Evolutionary conservation across 148 eudicot genomes (phyloP).

Genomic region (Oxyria digyna): DNA sequence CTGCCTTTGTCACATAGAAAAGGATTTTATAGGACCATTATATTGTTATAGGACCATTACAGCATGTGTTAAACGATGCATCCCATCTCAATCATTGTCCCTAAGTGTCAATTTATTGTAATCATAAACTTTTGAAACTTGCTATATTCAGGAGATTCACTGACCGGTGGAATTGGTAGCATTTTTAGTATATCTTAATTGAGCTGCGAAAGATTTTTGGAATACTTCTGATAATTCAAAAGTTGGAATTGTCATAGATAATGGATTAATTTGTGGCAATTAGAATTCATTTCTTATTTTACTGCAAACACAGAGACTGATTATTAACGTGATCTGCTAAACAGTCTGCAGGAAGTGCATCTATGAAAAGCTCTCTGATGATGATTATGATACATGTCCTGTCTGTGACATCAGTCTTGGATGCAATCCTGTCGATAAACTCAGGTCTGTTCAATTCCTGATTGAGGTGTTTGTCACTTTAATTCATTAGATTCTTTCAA

Average conservation of each 20-base stretch:
- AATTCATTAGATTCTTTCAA: background rate
- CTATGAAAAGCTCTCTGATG: slow-evolving; percentile 62
- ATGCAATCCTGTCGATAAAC: slow-evolving; percentile 64
- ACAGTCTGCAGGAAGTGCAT: slow-evolving; percentile 92
- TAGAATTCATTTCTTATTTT: background rate
- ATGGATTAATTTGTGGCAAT: background rate
- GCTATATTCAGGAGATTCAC: too few relatives aligned
- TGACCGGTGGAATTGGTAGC: too few relatives aligned
- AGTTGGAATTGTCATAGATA: background rate
- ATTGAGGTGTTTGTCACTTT: background rate
- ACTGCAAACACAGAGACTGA: background rate
- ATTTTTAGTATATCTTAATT: background rate
- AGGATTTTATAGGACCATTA: too few relatives aligned
- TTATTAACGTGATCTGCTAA: too few relatives aligned
- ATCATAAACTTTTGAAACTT: too few relatives aligned
- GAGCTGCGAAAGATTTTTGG: background rate
- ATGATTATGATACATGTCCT: slow-evolving; percentile 69
- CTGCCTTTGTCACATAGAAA: background rate
- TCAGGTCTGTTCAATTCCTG: slow-evolving; percentile 40
- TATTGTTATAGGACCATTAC: too few relatives aligned
- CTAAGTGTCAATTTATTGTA: too few relatives aligned
- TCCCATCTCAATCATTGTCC: too few relatives aligned
- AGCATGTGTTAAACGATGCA: too few relatives aligned
- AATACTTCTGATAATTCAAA: background rate
- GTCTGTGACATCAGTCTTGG: slow-evolving; percentile 72